Evolutionary conservation across 192 early-diverging fungal genomes (phyloP), one percentile per base, ranked within the genome.

Genomic region (Linnemannia schmuckeri): DNA sequence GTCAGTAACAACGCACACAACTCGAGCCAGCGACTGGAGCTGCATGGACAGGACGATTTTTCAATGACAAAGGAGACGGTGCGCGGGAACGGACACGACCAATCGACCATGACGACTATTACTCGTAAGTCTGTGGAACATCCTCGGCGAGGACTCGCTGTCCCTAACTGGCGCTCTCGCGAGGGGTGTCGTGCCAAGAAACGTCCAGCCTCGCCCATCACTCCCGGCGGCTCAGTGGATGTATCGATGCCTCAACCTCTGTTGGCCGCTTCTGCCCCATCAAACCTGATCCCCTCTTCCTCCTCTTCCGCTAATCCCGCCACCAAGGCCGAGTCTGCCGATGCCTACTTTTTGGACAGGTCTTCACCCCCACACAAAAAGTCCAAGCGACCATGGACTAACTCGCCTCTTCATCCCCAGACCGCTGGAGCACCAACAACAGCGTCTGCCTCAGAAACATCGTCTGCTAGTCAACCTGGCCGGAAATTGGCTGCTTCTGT

Each of bases 291-390:
- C 30, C 9, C 52, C 3, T 1, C 74, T 0, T 52, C 69, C 9
- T 72, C 52, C 6, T 33, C 74, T 6, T 52, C 69, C 12, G 63
- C 76, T 20, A 55, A 27, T 20, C 77, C 38, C 3, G 9, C 33
- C 17, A 38, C 57, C 38, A 69, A 46, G 46, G 69, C 38, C 20
- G 78, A 79, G 22, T 37, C 72, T 4, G 15, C 71, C 17, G 73
- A 74, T 20, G 20, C 79, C n/a, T 80, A 78, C 0, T 81, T 86
- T 35, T 70, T 81, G n/a, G 84, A 70, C n/a, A 74, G 83, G 17
- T 80, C 83, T 8, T 79, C 84, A 12, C 84, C 84, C 24, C 84
- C 84, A n/a, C 84, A 86, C 75, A 86, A 86, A 40, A 86, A 86
- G 57, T 82, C 82, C 10, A 88, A 80, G 55, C 66, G 78, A 54